A percentile compares a stretch with the other conserved stretches of the same genome.
Evolutionary conservation across 495 filamentous ascomycete genomes (phyloP).

Genomic region (Bryoglossum gracile): DNA sequence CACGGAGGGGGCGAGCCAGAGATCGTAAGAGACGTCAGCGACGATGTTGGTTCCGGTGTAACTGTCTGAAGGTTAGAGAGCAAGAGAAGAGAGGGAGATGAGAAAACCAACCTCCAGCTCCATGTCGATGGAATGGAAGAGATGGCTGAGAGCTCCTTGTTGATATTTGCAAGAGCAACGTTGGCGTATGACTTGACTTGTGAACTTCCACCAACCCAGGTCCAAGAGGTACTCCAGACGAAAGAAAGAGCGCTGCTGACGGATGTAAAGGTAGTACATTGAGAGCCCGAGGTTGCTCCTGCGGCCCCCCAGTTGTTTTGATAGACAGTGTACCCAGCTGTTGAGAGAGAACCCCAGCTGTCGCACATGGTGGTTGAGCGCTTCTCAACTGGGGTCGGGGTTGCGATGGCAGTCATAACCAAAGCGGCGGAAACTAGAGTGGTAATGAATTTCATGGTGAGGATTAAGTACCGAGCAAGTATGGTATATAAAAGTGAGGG

Average conservation of each 20-base stretch:
- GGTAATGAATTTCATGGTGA: slow-evolving; percentile 5
- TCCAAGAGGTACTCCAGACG: slow-evolving; percentile 49
- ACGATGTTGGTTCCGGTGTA: slow-evolving; percentile 47
- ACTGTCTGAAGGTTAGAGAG: slow-evolving; percentile 24
- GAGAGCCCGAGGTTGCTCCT: slow-evolving; percentile 43
- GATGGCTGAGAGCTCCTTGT: slow-evolving; percentile 39
- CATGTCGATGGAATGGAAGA: slow-evolving; percentile 43
- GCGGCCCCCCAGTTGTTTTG: slow-evolving; percentile 46
- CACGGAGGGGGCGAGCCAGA: slow-evolving; percentile 46
- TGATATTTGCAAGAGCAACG: slow-evolving; percentile 34
- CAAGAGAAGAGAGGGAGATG: not conserved
- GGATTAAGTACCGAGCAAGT: no score
- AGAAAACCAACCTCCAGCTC: slow-evolving; percentile 43
- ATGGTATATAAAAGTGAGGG: no score
- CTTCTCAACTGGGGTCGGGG: slow-evolving; percentile 25
- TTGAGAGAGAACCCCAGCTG: slow-evolving; percentile 36
- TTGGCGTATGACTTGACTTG: slow-evolving; percentile 57
- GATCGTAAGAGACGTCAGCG: slow-evolving; percentile 57
- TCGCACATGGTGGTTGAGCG: slow-evolving; percentile 40
- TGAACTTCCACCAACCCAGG: slow-evolving; percentile 42
- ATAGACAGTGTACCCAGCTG: slow-evolving; percentile 43
- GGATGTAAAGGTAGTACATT: slow-evolving; percentile 48
- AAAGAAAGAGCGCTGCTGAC: slow-evolving; percentile 32
- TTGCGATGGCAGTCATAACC: slow-evolving; percentile 29
- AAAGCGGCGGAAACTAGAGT: slow-evolving; percentile 18